phyloP scores from a whole-genome alignment of 257 asterid genomes.

The Rauvolfia tetraphylla region DNA sequence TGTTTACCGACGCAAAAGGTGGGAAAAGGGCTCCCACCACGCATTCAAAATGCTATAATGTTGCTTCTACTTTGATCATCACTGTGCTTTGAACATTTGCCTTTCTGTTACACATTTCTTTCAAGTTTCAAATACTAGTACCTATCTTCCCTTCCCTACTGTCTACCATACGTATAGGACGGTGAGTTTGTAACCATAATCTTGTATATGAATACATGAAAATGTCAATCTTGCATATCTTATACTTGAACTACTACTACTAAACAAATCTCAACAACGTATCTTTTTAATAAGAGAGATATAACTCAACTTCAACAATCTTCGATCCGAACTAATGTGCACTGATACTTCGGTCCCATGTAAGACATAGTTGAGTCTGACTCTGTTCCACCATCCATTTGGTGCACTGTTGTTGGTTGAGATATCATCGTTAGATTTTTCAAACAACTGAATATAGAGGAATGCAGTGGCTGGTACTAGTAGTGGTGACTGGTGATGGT shows the following conservation, averaged over 20 bases:
- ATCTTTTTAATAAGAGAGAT: no score
- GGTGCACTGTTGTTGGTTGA: slow-evolving; percentile 24
- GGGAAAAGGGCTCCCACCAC: slow-evolving; percentile 4
- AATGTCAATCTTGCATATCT: neutral
- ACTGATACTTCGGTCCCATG: neutral
- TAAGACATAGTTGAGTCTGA: slow-evolving; percentile 28
- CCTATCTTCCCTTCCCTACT: neutral
- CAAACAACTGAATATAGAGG: neutral
- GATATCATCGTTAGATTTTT: neutral
- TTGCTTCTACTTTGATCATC: slow-evolving; percentile 43
- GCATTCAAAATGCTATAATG: slow-evolving; percentile 15
- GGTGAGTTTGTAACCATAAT: neutral
- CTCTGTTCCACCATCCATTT: slow-evolving; percentile 38
- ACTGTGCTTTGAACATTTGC: slow-evolving; percentile 20
- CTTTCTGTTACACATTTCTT: slow-evolving; percentile 43
- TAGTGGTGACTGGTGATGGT: slow-evolving; percentile 7
- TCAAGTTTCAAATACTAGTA: slow-evolving; percentile 20
- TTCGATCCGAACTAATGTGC: neutral
- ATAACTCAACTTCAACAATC: slow-evolving; percentile 4
- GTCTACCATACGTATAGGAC: neutral
- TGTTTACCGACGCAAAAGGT: neutral
- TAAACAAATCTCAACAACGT: neutral
- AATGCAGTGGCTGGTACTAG: slow-evolving; percentile 6
- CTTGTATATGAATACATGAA: neutral
- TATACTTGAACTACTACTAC: neutral